Conservation (phyloP, 2,329 filamentous ascomycete genomes). For the Aspergillus sojae region DNA sequence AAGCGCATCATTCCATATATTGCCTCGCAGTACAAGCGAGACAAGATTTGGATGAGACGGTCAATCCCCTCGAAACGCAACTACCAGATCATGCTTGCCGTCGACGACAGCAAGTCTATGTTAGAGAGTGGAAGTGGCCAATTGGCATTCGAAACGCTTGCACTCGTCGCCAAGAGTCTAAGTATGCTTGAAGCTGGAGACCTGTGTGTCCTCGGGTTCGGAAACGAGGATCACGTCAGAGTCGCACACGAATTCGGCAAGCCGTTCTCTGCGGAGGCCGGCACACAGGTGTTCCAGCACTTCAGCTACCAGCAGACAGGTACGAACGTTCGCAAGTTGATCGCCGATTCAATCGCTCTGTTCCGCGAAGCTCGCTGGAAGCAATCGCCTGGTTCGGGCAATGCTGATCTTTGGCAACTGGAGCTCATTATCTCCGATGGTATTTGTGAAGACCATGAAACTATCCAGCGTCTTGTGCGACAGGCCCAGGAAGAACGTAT, state of each 20-base stretch:
- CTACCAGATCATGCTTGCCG: constrained; percentile 96
- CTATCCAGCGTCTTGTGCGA: constrained; percentile 78
- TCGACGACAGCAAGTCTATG: constrained; percentile 96
- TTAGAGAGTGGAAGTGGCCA: constrained; percentile 74
- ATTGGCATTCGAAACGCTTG: constrained; percentile 90
- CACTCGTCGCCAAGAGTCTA: constrained; percentile 83
- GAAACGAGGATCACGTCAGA: constrained; percentile 69
- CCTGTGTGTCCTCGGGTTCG: constrained; percentile 89
- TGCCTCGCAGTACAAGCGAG: constrained; percentile 94
- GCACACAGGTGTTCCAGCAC: constrained; percentile 78
- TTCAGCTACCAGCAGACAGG: constrained; percentile 84
- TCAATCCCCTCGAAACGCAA: constrained; percentile 87
- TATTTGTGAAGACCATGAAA: constrained; percentile 85
- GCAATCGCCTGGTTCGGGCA: constrained; percentile 53
- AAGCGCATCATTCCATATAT: constrained; percentile 99
- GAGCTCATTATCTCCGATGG: constrained; percentile 93
- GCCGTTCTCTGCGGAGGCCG: constrained; percentile 78
- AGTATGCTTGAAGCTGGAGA: constrained; percentile 94
- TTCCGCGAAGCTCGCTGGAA: constrained; percentile 76
- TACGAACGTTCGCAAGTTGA: constrained; percentile 80
- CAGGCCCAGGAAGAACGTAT: constrained; percentile 91
- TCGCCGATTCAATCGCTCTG: constrained; percentile 75
- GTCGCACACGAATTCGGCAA: constrained; percentile 84
- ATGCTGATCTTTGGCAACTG: constrained; percentile 88
- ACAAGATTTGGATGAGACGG: constrained; percentile 99